A percentile compares a stretch with the other conserved stretches of the same genome.
Conservation (phyloP, 495 filamentous ascomycete genomes). For the Margaritispora aquatica region DNA sequence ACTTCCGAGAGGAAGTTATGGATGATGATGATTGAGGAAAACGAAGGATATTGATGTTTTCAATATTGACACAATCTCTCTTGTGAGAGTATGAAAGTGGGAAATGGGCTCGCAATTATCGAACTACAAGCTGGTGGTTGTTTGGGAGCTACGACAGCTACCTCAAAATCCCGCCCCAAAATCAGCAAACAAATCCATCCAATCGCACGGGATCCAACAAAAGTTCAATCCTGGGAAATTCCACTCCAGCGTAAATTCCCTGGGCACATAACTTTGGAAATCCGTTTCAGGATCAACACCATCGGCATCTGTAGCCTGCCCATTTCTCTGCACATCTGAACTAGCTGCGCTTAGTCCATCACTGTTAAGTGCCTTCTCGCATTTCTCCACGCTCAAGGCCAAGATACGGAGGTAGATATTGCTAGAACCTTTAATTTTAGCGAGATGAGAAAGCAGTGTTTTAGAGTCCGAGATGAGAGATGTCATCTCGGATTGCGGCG, state of each 20-base stretch:
- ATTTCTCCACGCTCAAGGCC: conserved; percentile 43
- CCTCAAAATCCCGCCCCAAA: conserved; percentile 13
- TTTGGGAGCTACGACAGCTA: neutral
- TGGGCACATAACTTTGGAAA: conserved; percentile 44
- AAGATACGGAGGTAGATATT: conserved; percentile 31
- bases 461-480: conserved; percentile 38
- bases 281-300: conserved; percentile 41
- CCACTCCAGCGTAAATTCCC: conserved; percentile 48
- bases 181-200: conserved; percentile 17
- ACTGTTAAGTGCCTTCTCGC: conserved; percentile 34
- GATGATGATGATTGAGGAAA: conserved; percentile 9
- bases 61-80: no score
- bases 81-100: no score
- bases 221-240: conserved; percentile 47
- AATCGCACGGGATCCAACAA: conserved; percentile 40
- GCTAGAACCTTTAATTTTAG: conserved; percentile 29
- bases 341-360: conserved; percentile 2
- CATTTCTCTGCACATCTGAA: neutral
- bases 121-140: no score
- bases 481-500: conserved; percentile 32
- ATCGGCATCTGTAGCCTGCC: neutral
- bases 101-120: no score
- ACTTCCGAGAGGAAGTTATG: conserved; percentile 33
- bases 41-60: no score
- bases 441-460: conserved; percentile 36